Evolutionary conservation across 805 yeast genomes (phyloP).

Genomic region (Candida krabiensis): DNA sequence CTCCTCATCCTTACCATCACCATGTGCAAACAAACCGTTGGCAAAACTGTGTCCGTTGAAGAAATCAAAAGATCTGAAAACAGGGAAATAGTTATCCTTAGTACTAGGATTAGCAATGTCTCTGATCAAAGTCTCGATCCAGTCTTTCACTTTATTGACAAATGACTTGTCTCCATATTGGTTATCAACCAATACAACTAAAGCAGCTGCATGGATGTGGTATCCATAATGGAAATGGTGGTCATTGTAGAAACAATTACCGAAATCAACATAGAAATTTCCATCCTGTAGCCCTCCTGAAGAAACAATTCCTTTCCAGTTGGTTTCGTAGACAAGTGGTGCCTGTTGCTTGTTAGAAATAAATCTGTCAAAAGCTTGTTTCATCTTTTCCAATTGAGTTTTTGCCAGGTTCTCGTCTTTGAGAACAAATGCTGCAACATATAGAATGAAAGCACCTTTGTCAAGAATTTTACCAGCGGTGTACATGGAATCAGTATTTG

Average conservation of each 20-base stretch:
- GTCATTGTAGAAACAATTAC: conserved; percentile 77
- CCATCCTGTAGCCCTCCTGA: conserved; percentile 49
- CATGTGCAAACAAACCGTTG: conserved; percentile 59
- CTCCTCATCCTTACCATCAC: conserved; percentile 73
- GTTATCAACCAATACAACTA: conserved; percentile 65
- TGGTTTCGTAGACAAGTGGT: conserved; percentile 76
- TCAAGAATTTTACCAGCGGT: conserved; percentile 85
- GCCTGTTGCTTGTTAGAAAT: conserved; percentile 64
- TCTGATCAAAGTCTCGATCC: conserved; percentile 61
- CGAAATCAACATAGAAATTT: conserved; percentile 51
- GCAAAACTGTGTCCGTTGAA: conserved; percentile 78
- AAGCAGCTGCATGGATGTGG: conserved; percentile 79
- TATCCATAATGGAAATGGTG: conserved; percentile 90
- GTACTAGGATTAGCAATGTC: conserved; percentile 66
- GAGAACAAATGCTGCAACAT: conserved; percentile 67
- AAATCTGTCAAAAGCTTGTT: conserved; percentile 69
- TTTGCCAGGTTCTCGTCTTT: conserved; percentile 53
- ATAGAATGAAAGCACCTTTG: conserved; percentile 85
- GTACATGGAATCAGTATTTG: conserved; percentile 84
- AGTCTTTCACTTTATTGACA: conserved; percentile 46
- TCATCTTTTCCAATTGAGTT: conserved; percentile 54
- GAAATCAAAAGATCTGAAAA: conserved; percentile 67
- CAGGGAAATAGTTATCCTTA: conserved; percentile 59
- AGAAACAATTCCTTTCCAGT: conserved; percentile 79
- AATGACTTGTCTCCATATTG: conserved; percentile 51